A percentile compares a stretch with the other conserved stretches of the same genome.
Evolutionary conservation across 352 stramenopile genomes (phyloP).

Genomic region (Paralagenidium karlingii): DNA sequence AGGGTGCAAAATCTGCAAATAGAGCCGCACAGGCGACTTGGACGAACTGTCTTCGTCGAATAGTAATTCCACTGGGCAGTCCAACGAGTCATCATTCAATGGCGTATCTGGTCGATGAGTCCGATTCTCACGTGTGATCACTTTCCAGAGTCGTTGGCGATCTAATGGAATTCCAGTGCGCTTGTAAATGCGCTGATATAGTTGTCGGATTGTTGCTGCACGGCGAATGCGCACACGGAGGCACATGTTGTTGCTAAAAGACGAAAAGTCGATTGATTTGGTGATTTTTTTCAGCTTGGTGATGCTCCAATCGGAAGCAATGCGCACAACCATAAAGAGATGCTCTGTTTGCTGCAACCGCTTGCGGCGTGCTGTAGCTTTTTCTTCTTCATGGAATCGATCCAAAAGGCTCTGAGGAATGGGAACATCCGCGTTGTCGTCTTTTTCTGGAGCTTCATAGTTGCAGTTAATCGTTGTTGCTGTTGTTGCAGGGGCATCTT

Average conservation of each 20-base stretch:
- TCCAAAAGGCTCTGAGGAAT: constrained; percentile 42
- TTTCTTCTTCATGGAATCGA: constrained; percentile 74
- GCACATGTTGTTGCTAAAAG: constrained; percentile 46
- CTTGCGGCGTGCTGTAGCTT: constrained; percentile 47
- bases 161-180: constrained; percentile 47
- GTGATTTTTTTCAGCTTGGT: constrained; percentile 54
- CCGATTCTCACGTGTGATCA: constrained; percentile 76
- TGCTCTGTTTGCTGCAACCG: constrained; percentile 72
- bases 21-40: constrained; percentile 57
- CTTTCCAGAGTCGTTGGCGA: constrained; percentile 68
- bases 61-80: constrained; percentile 30
- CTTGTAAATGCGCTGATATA: constrained; percentile 49
- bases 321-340: constrained; percentile 66
- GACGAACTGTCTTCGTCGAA: constrained; percentile 62
- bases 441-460: background rate
- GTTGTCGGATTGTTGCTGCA: constrained; percentile 32
- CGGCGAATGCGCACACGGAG: constrained; percentile 58
- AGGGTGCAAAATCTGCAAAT: constrained; percentile 48
- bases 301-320: constrained; percentile 64
- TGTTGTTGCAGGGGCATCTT: constrained; percentile 5
- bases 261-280: constrained; percentile 66
- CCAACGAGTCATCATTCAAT: constrained; percentile 24
- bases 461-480: background rate
- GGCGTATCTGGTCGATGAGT: constrained; percentile 61
- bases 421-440: constrained; percentile 11